Conservation (phyloP, 441 rosid genomes). For the Pelargonium australe region DNA sequence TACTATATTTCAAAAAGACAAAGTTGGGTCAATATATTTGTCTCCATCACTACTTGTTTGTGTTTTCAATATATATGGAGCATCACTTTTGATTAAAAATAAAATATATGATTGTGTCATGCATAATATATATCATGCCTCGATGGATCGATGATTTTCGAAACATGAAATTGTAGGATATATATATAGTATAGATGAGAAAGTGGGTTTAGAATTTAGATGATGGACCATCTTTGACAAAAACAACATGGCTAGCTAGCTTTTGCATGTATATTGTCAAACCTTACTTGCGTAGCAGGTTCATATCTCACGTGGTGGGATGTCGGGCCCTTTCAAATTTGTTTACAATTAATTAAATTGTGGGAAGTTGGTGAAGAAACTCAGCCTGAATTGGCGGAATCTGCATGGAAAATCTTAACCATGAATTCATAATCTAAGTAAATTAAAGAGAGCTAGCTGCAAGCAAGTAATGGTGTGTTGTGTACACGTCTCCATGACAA, state of each 20-base stretch:
- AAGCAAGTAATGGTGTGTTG: no score
- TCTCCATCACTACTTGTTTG: background rate
- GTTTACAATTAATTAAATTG: no score
- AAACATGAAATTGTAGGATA: no score
- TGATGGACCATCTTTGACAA: background rate
- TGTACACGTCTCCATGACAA: no score
- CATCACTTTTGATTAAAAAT: background rate
- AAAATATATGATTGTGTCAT: background rate
- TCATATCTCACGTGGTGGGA: conserved; percentile 2
- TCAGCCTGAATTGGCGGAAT: conserved; percentile 5
- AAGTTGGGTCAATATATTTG: background rate
- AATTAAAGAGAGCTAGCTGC: no score
- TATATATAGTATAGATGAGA: background rate
- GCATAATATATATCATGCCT: no score
- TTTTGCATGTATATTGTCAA: background rate
- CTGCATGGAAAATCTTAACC: background rate
- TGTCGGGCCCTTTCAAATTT: no score
- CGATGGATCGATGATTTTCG: no score
- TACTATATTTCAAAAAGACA: background rate
- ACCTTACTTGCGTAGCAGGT: background rate
- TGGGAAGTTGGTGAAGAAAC: background rate
- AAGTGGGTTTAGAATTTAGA: background rate
- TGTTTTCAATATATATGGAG: background rate
- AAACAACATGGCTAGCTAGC: background rate
- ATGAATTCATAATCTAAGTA: no score